Base-by-base conservation (phyloP, 2,329 filamentous ascomycete genomes). In the Fusarium sp. region DNA sequence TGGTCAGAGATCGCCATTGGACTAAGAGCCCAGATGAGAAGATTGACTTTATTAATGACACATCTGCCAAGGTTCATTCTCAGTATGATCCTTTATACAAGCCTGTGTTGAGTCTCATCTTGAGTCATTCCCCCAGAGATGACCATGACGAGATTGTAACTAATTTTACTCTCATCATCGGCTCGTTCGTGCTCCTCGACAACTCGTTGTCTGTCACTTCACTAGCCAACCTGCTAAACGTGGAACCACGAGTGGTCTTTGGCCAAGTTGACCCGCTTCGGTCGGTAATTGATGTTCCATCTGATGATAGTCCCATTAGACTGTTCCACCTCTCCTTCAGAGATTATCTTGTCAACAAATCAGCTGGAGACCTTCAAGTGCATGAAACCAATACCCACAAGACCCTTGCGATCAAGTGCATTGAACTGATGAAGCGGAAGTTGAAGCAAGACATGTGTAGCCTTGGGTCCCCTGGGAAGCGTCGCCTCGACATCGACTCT, bases 401-500 rank as follows among this genome's bases (percentile, higher is more conserved):
- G 5, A 34, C 4, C 0, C 21, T 59, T 7, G 40, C 49, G 69
- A 61, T 49, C 18, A 68, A 20, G 69, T 75, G 23, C 75, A 65
- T 55, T 4, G 59, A 83, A 2, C 78, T 79, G 1, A 56, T 40
- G 18, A 28, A 70, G 7, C 2, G 40, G 5, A 65, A 56, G 37
- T 72, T 84, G 2, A 78, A 73, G 34, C 66, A 74, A 62, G 71
- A 83, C 55, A 79, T 84, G 4, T 83, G 79, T 63, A 58, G 59
- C 6, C 54, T 81, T 1, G 14, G 53, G n/a, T n/a, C 37, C 0
- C 18, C 46, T 6, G 65, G 4, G 4, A 42, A 4, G 14, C 3
- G 1, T 6, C 25, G 13, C 4, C 25, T 6, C 5, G 4, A 40
- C 0, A 12, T 59, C 3, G 18, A 40, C 3, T 0, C 10, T 4